Base-by-base conservation (phyloP, 305 asterid species). In the Fraxinus velutina region DNA sequence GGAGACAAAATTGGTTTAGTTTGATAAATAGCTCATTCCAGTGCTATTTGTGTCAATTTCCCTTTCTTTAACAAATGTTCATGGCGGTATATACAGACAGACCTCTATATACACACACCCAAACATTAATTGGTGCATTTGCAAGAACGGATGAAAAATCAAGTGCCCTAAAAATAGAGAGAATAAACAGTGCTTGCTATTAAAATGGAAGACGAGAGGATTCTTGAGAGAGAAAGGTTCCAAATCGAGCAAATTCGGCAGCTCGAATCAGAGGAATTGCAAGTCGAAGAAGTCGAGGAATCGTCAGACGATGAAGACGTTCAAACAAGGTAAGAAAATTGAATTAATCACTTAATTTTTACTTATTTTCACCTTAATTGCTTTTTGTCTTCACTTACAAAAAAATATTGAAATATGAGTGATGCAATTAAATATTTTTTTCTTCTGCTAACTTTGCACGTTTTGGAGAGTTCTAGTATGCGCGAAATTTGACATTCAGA, bases 181-280 rank as follows among this genome's bases (percentile, higher is more conserved):
- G 13, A 4, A 17, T 8, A 13, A 10, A 29, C 21, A 29, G 37
- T 68, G 2, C n/a, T 68, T 29, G 36, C 17, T 6, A 66, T 24
- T 12, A 5, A 70, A 79, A 90, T 90, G 94, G 94, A 84, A 27
- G 86, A 85, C 79, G 89, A 87, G 15, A 75, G 85, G 42, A 83
- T 93, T 81, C 85, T 91, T 3, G 97, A 90, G 86, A 90, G 84
- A 15, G 97, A 94, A 55, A 89, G 96, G 90, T 84, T 86, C 75
- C 97, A 90, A 85, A 92, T 94, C 80, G 94, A 92, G 86, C 93
- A 91, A 78, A 89, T 94, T 76, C 87, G 87, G 21, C 86, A 89
- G 90, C 97, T 94, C 81, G 98, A 94, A 55, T 85, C 85, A 5
- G 97, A 94, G 88, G 98, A 93, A 87, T 84, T 94, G 80, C 91